Conservation (phyloP, 495 filamentous ascomycete genomes). For the Aspergillus campestris region DNA sequence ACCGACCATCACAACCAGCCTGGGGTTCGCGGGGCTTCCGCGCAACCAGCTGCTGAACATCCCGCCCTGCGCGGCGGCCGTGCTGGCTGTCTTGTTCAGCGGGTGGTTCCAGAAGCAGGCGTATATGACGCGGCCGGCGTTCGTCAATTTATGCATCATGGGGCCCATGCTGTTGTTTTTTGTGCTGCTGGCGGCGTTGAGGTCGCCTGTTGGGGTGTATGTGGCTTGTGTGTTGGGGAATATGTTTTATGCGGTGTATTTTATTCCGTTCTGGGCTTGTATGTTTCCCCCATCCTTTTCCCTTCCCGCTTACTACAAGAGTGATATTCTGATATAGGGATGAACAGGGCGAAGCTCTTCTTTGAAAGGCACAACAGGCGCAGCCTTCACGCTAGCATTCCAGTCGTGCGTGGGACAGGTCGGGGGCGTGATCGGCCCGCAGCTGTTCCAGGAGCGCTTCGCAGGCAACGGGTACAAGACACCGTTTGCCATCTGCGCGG, state of each 20-base stretch:
- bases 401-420: conserved; percentile 24
- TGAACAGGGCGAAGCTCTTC: conserved; percentile 18
- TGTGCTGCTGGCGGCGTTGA: conserved; percentile 12
- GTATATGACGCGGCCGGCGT: conserved; percentile 8
- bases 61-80: conserved; percentile 13
- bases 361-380: conserved; percentile 21
- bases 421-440: conserved; percentile 23
- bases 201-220: conserved; percentile 16
- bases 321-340: background rate
- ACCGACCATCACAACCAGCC: conserved; percentile 22
- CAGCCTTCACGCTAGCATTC: conserved; percentile 25
- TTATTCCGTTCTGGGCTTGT: conserved; percentile 26
- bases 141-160: conserved; percentile 10
- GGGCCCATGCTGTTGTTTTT: conserved; percentile 17
- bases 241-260: conserved; percentile 15
- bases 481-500: conserved; percentile 21
- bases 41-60: conserved; percentile 28
- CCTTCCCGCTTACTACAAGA: background rate
- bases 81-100: conserved; percentile 16
- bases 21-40: conserved; percentile 23
- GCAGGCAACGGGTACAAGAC: conserved; percentile 23
- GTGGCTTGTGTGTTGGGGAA: conserved; percentile 19
- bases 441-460: conserved; percentile 23
- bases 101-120: conserved; percentile 9
- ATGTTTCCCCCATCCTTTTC: background rate